Evolutionary conservation across 441 rosid genomes (phyloP).

Genomic region (Corymbia citriodora): DNA sequence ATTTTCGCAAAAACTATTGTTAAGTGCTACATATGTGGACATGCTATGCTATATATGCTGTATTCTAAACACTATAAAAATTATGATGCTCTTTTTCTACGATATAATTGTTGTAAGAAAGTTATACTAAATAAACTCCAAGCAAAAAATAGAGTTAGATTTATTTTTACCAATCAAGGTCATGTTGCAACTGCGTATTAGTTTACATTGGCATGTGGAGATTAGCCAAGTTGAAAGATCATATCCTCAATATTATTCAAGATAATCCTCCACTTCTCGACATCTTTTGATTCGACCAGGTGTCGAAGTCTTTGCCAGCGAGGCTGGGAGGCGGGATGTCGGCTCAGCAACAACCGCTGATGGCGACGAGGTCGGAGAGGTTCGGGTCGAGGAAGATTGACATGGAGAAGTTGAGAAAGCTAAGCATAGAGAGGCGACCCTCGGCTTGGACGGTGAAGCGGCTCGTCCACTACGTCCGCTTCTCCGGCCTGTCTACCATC

Average conservation of each 20-base stretch:
- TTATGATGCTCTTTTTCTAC: neutral
- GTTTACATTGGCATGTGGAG: neutral
- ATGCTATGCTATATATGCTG: neutral
- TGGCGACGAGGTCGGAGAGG: neutral
- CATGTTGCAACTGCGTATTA: neutral
- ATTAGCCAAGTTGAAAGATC: neutral
- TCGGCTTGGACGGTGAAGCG: neutral
- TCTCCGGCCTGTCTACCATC: neutral
- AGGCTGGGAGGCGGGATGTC: neutral
- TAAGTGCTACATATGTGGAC: neutral
- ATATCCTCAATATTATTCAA: neutral
- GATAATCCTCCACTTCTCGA: neutral
- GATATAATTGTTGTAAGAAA: neutral
- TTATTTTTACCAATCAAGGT: neutral
- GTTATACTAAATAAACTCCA: neutral
- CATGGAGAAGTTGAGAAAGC: conserved; percentile 2
- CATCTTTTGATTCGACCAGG: neutral
- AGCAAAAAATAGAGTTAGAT: neutral
- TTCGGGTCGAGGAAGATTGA: neutral
- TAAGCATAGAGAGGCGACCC: neutral
- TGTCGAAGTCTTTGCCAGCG: neutral
- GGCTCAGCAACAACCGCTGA: neutral
- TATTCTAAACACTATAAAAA: neutral
- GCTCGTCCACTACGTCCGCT: neutral
- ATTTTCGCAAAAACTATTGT: neutral